Evolutionary conservation across 768 basidiomycete genomes (phyloP), one percentile per base, ranked within the genome.

Genomic region (Mycena pura): DNA sequence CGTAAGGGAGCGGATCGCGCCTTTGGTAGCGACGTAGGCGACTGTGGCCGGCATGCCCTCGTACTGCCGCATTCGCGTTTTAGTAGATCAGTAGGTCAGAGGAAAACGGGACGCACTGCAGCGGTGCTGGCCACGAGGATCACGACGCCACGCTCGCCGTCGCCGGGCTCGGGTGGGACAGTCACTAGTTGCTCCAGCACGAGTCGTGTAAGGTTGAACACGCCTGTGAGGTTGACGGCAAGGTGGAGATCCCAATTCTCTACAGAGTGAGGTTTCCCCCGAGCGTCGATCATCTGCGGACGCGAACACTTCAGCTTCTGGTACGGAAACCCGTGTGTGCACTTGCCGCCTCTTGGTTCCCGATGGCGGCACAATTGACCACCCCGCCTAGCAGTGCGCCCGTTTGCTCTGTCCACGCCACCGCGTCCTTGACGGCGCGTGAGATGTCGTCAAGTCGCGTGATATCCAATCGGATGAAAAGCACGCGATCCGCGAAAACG

Each of bases 11-110:
- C 70, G 68, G 17, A 80, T 64, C 0, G 74, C 79, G 24, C 79
- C 79, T 70, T 80, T 80, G 9, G 71, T 67, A 6, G 75, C 75
- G 13, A 75, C 62, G 62, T 80, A 80, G 1, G 77, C 79, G 13
- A 72, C 63, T 53, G 80, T 79, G 8, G 76, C 76, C 43, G 77
- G 73, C 67, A 79, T 76, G n/a, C 73, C 75, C 52, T 76, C 70
- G 56, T 72, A 76, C 77, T 78, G 41, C 13, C 46, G 8, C 22
- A 19, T 39, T 6, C 34, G 24, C 5, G 6, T 28, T 11, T 54
- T 38, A 52, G 38, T 32, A 17, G 51, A 14, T 6, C 3, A 11
- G 3, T 6, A 14, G 47, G 39, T 9, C 40, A 13, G 6, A 29
- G n/a, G 36, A 22, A 27, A 11, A 4, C 15, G 21, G 43, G 10